Evolutionary conservation across 805 yeast species (phyloP), one percentile per base, ranked within the genome.

Genomic region (Metschnikowia corniflorae): DNA sequence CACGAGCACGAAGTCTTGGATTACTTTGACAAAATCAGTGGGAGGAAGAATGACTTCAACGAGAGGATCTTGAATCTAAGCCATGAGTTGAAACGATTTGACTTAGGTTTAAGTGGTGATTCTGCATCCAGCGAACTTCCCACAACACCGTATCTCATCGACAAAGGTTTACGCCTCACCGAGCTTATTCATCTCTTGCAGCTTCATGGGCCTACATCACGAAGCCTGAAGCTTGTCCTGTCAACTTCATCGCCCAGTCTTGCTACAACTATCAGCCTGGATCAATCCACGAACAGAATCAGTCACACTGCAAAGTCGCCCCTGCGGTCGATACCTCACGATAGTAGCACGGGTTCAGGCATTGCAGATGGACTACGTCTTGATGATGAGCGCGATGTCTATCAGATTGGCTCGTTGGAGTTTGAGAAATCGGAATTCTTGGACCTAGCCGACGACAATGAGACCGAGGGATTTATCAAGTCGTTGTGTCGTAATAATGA

Each of bases 11-110:
- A 85, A 47, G 61, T 88, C 6, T 50, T 68, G n/a, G 78, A 77
- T 13, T 91, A 86, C 61, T 75, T 83, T 48, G 86, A 78, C 52
- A 77, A 75, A 40, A 70, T 89, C 20, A 82, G 95, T 0, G 80
- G 80, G 4, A 65, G 85, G 37, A 80, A 78, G 48, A 61, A 80
- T 49, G 91, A 80, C 49, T 80, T 81, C 53, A 73, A 72, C 33
- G 77, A 75, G 26, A 80, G 75, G 53, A 57, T 65, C 7, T 60
- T 82, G 42, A 78, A 76, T 33, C 60, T 82, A 47, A 71, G 80
- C 39, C 74, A 75, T 44, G 73, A 70, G 26, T 70, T 77, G 17
- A 74, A 75, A 37, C 61, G 85, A 40, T 77, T 80, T 17, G 80
- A 77, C 44, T 55, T 73, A 37, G 73, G 75, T n/a, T 67, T 77